phyloP scores from a whole-genome alignment of 805 yeast genomes.

The Wickerhamiella lipophila region DNA sequence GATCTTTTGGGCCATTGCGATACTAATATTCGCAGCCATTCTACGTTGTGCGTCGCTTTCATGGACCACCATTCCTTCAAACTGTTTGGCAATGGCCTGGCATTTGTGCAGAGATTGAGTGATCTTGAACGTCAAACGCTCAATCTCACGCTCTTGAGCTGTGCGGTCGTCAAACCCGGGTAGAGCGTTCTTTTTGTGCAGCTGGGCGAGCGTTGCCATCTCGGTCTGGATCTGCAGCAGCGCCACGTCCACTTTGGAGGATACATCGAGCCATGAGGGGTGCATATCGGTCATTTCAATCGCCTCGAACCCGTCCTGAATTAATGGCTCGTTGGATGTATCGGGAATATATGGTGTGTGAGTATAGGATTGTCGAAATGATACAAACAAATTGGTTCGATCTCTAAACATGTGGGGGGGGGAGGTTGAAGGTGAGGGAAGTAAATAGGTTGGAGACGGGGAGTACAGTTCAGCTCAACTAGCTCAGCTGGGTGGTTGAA shows the following conservation, averaged over 20 bases:
- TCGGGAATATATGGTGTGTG: constrained; percentile 35
- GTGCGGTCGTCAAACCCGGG: constrained; percentile 81
- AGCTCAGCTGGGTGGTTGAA: too few relatives aligned
- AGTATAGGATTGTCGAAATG: constrained; percentile 82
- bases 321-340: constrained; percentile 51
- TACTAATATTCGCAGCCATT: constrained; percentile 69
- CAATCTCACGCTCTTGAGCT: constrained; percentile 64
- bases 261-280: constrained; percentile 65
- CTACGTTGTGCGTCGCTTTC: constrained; percentile 38
- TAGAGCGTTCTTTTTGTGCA: constrained; percentile 70
- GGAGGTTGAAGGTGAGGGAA: neutral
- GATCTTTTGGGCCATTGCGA: constrained; percentile 70
- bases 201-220: constrained; percentile 47
- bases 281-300: constrained; percentile 57
- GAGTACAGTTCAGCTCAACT: too few relatives aligned
- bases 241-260: constrained; percentile 55
- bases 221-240: constrained; percentile 40
- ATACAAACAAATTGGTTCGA: constrained; percentile 79
- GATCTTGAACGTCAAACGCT: constrained; percentile 58
- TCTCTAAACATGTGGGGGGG: constrained; percentile 59
- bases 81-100: constrained; percentile 59
- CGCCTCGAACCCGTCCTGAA: constrained; percentile 29
- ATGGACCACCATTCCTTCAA: constrained; percentile 35
- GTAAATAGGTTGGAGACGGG: neutral
- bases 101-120: constrained; percentile 67